phyloP scores from a whole-genome alignment of 768 basidiomycete genomes.

The Tylopilus balloui region DNA sequence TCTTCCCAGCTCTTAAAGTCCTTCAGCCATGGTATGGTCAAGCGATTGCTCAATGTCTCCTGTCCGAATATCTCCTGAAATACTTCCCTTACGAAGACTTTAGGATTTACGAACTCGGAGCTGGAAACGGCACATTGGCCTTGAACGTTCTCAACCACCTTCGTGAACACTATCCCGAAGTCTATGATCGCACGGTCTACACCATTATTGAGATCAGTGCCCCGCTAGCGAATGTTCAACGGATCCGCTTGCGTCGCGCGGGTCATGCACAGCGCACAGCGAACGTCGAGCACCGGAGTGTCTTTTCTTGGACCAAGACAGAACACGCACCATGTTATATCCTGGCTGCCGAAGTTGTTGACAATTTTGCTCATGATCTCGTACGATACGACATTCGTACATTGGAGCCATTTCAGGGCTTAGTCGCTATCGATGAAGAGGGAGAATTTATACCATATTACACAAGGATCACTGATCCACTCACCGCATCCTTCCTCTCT shows the following conservation, averaged over 20 bases:
- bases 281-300: conserved; percentile 66
- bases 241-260: conserved; percentile 51
- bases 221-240: conserved; percentile 70
- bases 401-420: conserved; percentile 76
- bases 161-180: conserved; percentile 74
- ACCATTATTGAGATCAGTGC: conserved; percentile 92
- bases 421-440: conserved; percentile 70
- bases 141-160: conserved; percentile 82
- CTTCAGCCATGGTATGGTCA: conserved; percentile 89
- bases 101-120: conserved; percentile 95
- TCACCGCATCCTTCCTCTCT: conserved; percentile 73
- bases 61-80: conserved; percentile 88
- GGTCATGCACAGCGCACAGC: conserved; percentile 42
- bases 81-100: conserved; percentile 97
- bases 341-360: conserved; percentile 94
- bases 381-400: conserved; percentile 84
- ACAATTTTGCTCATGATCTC: conserved; percentile 96
- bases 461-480: conserved; percentile 77
- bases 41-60: conserved; percentile 83
- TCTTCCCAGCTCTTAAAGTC: conserved; percentile 7
- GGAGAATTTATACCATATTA: conserved; percentile 87
- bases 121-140: conserved; percentile 95
- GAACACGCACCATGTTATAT: conserved; percentile 88
- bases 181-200: conserved; percentile 90
- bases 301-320: conserved; percentile 77